Evolutionary conservation across 148 eudicot species (phyloP).

Genomic region (Euryodendron excelsum): DNA sequence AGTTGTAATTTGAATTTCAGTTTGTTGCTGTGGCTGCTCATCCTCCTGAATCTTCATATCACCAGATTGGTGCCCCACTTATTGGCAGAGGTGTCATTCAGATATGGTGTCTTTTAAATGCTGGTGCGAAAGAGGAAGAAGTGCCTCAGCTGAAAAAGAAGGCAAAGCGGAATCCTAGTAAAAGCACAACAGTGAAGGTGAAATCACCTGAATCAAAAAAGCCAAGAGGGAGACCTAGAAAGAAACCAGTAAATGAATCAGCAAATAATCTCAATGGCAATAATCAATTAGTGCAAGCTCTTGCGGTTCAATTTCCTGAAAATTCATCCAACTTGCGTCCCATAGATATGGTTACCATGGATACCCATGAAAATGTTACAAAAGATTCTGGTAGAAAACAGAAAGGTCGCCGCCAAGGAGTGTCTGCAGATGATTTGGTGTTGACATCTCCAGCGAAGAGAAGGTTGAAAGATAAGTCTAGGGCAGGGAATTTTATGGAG

Average conservation of each 20-base stretch:
- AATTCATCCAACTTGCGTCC: slow-evolving; percentile 19
- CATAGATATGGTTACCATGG: slow-evolving; percentile 19
- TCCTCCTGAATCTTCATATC: slow-evolving; percentile 88
- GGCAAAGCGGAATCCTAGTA: slow-evolving; percentile 24
- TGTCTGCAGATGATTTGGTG: slow-evolving; percentile 13
- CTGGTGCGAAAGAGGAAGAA: slow-evolving; percentile 27
- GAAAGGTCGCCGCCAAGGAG: slow-evolving; percentile 13
- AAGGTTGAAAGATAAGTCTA: slow-evolving; percentile 29
- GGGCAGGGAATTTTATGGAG: slow-evolving; percentile 9
- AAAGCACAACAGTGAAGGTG: slow-evolving; percentile 22
- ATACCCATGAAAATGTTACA: slow-evolving; percentile 9
- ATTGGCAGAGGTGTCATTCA: slow-evolving; percentile 87
- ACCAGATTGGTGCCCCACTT: slow-evolving; percentile 78
- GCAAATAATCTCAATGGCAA: slow-evolving; percentile 16
- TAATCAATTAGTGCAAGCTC: slow-evolving; percentile 26
- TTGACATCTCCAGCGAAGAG: slow-evolving; percentile 14
- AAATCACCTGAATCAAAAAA: slow-evolving; percentile 19
- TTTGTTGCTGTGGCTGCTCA: slow-evolving; percentile 94
- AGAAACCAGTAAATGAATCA: slow-evolving; percentile 13
- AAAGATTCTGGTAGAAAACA: slow-evolving; percentile 14
- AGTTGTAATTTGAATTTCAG: slow-evolving; percentile 33
- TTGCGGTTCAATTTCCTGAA: slow-evolving; percentile 34
- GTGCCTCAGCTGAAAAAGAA: slow-evolving; percentile 26
- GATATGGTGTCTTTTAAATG: slow-evolving; percentile 71
- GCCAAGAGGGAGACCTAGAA: slow-evolving; percentile 28